Evolutionary conservation across 2,329 filamentous ascomycete genomes (phyloP).

Genomic region (Sporothrix dimorphospora): DNA sequence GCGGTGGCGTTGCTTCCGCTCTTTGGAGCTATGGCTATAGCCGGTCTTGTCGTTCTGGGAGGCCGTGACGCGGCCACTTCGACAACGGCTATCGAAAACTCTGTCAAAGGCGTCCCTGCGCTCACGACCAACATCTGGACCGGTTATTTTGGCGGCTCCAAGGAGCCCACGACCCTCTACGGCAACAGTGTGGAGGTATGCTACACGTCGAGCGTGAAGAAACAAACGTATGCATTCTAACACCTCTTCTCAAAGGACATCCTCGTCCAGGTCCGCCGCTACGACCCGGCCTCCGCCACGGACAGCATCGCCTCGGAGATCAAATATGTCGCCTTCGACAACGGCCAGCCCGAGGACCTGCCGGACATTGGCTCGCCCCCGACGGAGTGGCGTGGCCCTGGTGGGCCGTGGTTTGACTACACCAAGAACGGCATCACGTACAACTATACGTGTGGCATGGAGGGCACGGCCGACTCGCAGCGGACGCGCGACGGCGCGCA

Average conservation of each 20-base stretch:
- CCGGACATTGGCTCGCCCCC: slow-evolving; percentile 26
- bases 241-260: too few relatives aligned
- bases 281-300: neutral
- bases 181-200: slow-evolving; percentile 18
- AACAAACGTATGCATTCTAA: too few relatives aligned
- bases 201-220: too few relatives aligned
- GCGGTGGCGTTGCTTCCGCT: neutral
- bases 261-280: neutral
- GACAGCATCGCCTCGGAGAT: neutral
- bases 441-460: slow-evolving; percentile 27
- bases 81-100: neutral
- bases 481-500: neutral
- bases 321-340: neutral
- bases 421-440: slow-evolving; percentile 13
- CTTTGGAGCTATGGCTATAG: neutral
- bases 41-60: neutral
- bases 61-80: neutral
- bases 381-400: slow-evolving; percentile 5
- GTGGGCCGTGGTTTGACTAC: slow-evolving; percentile 25
- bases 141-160: neutral
- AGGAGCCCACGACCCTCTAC: neutral
- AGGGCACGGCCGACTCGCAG: slow-evolving; percentile 20
- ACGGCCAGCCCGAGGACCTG: slow-evolving; percentile 25
- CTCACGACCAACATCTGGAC: slow-evolving; percentile 19
- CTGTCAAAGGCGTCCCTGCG: neutral